Conservation (phyloP, 208 protist genomes). For the Angomonas desouzai region DNA sequence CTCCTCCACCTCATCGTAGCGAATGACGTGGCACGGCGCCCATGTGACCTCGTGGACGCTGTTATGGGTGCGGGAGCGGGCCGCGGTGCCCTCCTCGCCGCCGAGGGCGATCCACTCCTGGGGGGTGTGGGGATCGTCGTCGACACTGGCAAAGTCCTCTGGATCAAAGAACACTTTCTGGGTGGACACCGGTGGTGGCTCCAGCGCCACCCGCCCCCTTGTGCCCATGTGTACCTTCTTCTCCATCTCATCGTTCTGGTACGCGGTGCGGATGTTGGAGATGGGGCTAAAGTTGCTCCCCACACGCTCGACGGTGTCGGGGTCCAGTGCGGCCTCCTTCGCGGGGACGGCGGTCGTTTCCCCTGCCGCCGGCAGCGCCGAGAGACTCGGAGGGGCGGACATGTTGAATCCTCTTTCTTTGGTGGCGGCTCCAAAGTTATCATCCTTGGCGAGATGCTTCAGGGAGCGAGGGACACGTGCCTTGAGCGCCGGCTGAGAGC, state of each 20-base stretch:
- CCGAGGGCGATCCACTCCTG: slow-evolving; percentile 83
- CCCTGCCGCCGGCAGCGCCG: background rate
- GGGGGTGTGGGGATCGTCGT: slow-evolving; percentile 64
- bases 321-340: slow-evolving; percentile 13
- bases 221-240: background rate
- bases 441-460: slow-evolving; percentile 13
- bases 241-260: slow-evolving; percentile 52
- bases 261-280: slow-evolving; percentile 58
- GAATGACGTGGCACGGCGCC: slow-evolving; percentile 62
- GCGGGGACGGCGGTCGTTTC: slow-evolving; percentile 3
- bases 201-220: slow-evolving; percentile 4
- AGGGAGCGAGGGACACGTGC: slow-evolving; percentile 21
- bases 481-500: background rate
- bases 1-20: slow-evolving; percentile 56
- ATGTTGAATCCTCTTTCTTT: slow-evolving; percentile 15
- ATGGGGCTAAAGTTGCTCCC: slow-evolving; percentile 61
- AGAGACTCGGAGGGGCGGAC: background rate
- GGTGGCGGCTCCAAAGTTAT: slow-evolving; percentile 9
- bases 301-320: slow-evolving; percentile 46
- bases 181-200: slow-evolving; percentile 9
- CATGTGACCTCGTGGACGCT: slow-evolving; percentile 38
- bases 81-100: slow-evolving; percentile 53
- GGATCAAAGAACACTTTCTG: slow-evolving; percentile 66
- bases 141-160: slow-evolving; percentile 84
- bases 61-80: slow-evolving; percentile 79